phyloP scores from a whole-genome alignment of 1,139 yeast genomes.

The Diutina catenulata region DNA sequence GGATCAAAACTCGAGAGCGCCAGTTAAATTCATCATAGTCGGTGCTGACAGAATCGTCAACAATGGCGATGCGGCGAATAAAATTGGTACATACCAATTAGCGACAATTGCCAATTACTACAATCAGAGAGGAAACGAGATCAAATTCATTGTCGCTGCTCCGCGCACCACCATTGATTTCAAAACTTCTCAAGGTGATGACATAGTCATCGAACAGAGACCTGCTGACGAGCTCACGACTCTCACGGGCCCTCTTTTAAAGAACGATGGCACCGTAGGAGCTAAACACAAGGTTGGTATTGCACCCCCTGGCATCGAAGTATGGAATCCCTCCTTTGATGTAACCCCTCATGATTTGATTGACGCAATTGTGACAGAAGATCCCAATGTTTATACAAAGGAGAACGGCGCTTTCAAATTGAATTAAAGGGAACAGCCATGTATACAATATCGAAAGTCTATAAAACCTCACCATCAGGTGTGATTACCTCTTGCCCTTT shows the following conservation, averaged over 20 bases:
- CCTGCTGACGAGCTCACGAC: constrained; percentile 70
- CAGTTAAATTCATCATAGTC: constrained; percentile 79
- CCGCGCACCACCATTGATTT: constrained; percentile 85
- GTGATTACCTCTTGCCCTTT: neutral
- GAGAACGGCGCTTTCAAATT: constrained; percentile 7
- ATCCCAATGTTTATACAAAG: constrained; percentile 9
- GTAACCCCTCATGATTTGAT: constrained; percentile 76
- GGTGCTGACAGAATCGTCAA: constrained; percentile 95
- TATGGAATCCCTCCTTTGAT: constrained; percentile 96
- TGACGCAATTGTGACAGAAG: constrained; percentile 83
- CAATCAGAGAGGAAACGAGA: constrained; percentile 27
- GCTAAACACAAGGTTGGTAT: constrained; percentile 52
- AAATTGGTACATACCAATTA: constrained; percentile 91
- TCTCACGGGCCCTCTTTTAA: constrained; percentile 48
- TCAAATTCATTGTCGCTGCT: constrained; percentile 87
- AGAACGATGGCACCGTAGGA: constrained; percentile 22
- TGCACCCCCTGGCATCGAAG: constrained; percentile 76
- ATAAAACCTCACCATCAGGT: neutral
- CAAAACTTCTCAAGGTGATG: constrained; percentile 52
- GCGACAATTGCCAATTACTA: constrained; percentile 48
- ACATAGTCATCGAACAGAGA: constrained; percentile 78
- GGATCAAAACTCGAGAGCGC: constrained; percentile 28
- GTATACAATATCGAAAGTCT: neutral
- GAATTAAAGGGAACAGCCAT: no score
- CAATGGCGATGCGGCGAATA: constrained; percentile 93